Evolutionary conservation across 1,284 basidiomycete species (phyloP), one percentile per base, ranked within the genome.

Genomic region (Thelephora terrestris): DNA sequence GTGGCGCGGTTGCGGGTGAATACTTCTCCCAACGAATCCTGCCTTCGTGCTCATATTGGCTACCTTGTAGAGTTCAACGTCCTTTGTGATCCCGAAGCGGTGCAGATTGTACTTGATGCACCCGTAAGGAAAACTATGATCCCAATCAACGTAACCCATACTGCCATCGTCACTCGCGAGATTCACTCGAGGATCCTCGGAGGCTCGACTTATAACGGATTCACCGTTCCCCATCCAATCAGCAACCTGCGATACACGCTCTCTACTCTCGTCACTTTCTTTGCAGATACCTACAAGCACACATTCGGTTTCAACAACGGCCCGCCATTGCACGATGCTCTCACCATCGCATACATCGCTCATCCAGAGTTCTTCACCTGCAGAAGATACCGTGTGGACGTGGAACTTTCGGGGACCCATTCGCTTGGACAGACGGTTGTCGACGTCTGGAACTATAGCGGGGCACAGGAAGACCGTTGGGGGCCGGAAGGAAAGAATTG

Each of bases 101-200:
- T 82, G 1, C 85, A 88, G 55, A 89, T 91, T 47, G 82, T 91
- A 4, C 70, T 91, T 55, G 66, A 85, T 64, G 65, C 64, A 10
- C 72, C 74, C 1, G 56, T 79, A 12, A 71, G 68, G 54, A 75
- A 74, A 45, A 68, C 71, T 10, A 89, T 90, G 85, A 75, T 91
- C 14, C 87, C 88, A 0, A 75, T 92, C 54, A 91, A 92, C 57
- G 82, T 90, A 17, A 88, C 89, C 2, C 89, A 92, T 60, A 83
- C 77, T 2, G 85, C 83, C 1, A 85, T 91, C 54, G 77, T 87
- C 42, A 83, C 78, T 7, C 60, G 62, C 35, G 57, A 63, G 7
- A 64, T 81, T 17, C 81, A 81, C 53, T 49, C 62, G 0, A 62
- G 65, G 14, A 66, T 91, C 4, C 73, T 86, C 37, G 47, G 50